These are phyloP conservation scores for Clitoria ternatea DNA, from an alignment of 306 rosid species.

Conservation along the genomic window DNA sequence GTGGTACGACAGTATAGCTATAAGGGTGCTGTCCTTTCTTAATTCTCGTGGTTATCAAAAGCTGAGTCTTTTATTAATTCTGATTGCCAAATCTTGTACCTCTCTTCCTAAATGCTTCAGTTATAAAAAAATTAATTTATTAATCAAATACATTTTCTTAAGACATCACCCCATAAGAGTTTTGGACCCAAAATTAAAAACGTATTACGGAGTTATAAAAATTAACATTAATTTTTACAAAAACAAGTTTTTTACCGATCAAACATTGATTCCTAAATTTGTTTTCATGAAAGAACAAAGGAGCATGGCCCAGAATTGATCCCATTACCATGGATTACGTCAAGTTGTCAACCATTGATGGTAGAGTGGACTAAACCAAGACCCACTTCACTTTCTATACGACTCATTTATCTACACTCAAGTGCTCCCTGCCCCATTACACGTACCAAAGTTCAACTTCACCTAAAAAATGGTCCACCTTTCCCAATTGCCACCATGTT, in stretches of 20 bases:
- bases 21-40: too few relatives aligned
- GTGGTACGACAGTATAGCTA: too few relatives aligned
- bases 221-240: too few relatives aligned
- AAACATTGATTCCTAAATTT: too few relatives aligned
- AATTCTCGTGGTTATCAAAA: background rate
- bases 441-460: background rate
- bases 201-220: too few relatives aligned
- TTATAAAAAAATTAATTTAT: too few relatives aligned
- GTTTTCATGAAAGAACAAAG: too few relatives aligned
- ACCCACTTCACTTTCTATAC: slow-evolving; percentile 4
- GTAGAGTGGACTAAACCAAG: background rate
- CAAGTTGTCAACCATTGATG: slow-evolving; percentile 12
- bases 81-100: background rate
- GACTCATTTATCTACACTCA: background rate
- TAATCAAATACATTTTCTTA: too few relatives aligned
- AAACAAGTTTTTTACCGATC: too few relatives aligned
- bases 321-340: slow-evolving; percentile 24
- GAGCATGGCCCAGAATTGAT: background rate
- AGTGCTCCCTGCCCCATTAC: background rate
- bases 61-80: background rate
- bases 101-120: too few relatives aligned
- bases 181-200: too few relatives aligned
- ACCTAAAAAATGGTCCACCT: background rate
- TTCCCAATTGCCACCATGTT: background rate
- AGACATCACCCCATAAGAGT: too few relatives aligned